Percentiles rank a stretch among this genome's conserved stretches.
phyloP scores from a whole-genome alignment of 2,329 filamentous ascomycete species.

The Aspergillus hortae region DNA sequence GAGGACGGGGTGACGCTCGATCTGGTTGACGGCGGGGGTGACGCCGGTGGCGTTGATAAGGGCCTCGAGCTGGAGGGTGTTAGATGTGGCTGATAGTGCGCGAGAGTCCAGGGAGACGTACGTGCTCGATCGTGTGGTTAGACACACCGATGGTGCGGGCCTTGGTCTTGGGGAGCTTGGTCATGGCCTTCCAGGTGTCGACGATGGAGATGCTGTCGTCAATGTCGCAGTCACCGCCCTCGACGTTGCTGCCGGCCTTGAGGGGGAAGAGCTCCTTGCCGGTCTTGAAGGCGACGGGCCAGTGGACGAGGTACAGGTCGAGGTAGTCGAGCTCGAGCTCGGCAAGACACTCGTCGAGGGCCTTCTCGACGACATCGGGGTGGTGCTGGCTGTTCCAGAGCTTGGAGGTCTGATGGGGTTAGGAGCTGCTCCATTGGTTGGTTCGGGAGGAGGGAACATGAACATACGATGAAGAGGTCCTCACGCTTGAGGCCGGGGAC shows the following conservation, averaged over 20 bases:
- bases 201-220: constrained; percentile 41
- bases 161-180: constrained; percentile 41
- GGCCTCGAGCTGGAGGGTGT: constrained; percentile 44
- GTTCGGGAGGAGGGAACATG: not conserved
- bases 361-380: constrained; percentile 49
- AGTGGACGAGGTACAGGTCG: constrained; percentile 48
- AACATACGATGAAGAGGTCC: constrained; percentile 38
- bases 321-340: constrained; percentile 54
- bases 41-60: constrained; percentile 55
- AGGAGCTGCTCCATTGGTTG: too few relatives aligned
- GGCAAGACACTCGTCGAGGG: constrained; percentile 48
- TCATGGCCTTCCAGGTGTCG: constrained; percentile 47
- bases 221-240: constrained; percentile 41
- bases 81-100: not conserved
- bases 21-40: constrained; percentile 63
- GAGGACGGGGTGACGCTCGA: constrained; percentile 66
- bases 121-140: constrained; percentile 38
- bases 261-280: constrained; percentile 47
- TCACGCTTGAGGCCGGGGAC: constrained; percentile 40
- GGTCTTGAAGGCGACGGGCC: constrained; percentile 41
- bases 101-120: constrained; percentile 13
- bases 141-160: constrained; percentile 41
- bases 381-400: constrained; percentile 56
- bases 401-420: constrained; percentile 50
- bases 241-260: constrained; percentile 31